A percentile compares a stretch with the other conserved stretches of the same genome.
Evolutionary conservation across 306 rosid genomes (phyloP).

Genomic region (Gastrolobium bilobum): DNA sequence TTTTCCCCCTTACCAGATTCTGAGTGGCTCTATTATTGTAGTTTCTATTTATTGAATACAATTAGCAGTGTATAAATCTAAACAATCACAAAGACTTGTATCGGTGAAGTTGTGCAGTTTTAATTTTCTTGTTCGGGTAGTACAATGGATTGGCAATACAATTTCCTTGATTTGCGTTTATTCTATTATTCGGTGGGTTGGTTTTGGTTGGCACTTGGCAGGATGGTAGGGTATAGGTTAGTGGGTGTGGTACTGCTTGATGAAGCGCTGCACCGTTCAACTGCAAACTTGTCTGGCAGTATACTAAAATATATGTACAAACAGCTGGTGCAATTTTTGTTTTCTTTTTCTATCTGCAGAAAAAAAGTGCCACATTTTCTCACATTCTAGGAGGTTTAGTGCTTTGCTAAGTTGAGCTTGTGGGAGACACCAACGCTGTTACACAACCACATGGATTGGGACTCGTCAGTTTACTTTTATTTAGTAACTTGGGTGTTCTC

Average conservation of each 20-base stretch:
- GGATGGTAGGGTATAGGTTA: conserved; percentile 53
- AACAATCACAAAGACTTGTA: conserved; percentile 42
- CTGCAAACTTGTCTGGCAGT: conserved; percentile 52
- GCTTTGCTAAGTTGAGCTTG: conserved; percentile 51
- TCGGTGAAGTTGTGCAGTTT: conserved; percentile 49
- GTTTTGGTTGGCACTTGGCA: conserved; percentile 43
- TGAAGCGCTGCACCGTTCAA: conserved; percentile 53
- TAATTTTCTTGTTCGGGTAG: neutral
- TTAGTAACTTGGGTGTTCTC: conserved; percentile 7
- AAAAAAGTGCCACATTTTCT: conserved; percentile 43
- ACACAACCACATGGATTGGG: conserved; percentile 50
- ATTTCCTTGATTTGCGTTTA: conserved; percentile 17
- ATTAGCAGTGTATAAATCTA: conserved; percentile 54
- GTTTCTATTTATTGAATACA: conserved; percentile 43
- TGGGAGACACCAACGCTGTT: conserved; percentile 58
- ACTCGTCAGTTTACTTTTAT: conserved; percentile 47
- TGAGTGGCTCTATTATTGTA: conserved; percentile 37
- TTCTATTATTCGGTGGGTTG: neutral
- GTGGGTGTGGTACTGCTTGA: conserved; percentile 35
- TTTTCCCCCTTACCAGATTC: conserved; percentile 8
- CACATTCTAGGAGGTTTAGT: conserved; percentile 34
- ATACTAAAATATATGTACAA: conserved; percentile 15
- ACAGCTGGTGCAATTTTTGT: conserved; percentile 39
- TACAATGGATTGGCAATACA: conserved; percentile 37
- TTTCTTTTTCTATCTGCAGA: conserved; percentile 1